phyloP scores from a whole-genome alignment of 179 eudicot species.

The Beta macrorhiza region DNA sequence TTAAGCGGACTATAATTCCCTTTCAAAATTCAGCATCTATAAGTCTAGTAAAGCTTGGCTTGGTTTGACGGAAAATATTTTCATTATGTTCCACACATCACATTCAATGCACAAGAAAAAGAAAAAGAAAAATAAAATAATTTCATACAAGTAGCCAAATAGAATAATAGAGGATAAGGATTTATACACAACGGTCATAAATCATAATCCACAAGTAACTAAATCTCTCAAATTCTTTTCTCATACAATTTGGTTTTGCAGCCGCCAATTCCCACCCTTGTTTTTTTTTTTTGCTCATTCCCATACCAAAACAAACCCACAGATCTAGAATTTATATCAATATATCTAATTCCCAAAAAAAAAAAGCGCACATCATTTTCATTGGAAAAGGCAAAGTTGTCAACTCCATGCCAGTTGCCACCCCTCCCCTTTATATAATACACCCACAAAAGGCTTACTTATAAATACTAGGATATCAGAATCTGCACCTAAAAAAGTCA shows the following conservation, averaged over 20 bases:
- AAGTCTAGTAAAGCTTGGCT: no score
- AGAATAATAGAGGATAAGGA: neutral
- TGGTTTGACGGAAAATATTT: no score
- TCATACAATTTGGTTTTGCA: neutral
- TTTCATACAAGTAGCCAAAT: no score
- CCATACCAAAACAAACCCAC: conserved; percentile 8
- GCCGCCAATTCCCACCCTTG: conserved; percentile 16
- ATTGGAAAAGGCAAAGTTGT: conserved; percentile 23
- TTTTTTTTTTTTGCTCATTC: neutral
- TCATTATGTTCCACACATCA: no score
- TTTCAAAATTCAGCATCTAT: no score
- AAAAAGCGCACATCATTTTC: conserved; percentile 7
- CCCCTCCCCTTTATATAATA: neutral
- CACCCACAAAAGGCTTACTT: neutral
- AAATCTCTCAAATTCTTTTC: no score
- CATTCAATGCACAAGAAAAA: no score
- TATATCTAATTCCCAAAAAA: neutral
- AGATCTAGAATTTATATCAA: no score
- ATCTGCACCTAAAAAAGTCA: neutral
- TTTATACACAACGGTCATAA: neutral
- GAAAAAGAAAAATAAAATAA: no score
- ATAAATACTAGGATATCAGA: neutral
- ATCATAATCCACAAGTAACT: neutral
- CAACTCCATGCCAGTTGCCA: conserved; percentile 23
- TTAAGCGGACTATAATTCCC: no score